phyloP scores from a whole-genome alignment of 225 moss, liverwort and hornwort genomes.

The Physcomitrium patens region DNA sequence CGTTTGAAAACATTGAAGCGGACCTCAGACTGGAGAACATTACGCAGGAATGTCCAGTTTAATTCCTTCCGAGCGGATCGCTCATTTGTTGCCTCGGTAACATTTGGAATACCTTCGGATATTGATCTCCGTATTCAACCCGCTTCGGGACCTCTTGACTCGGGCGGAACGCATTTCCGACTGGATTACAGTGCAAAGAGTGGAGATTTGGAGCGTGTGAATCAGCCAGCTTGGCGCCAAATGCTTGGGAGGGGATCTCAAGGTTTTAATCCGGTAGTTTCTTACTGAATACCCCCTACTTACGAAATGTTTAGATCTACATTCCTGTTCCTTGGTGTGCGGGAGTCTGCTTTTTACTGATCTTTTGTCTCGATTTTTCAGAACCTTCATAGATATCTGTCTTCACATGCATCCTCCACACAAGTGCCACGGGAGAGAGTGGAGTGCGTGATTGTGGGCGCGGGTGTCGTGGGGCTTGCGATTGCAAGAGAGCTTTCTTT shows the following conservation, averaged over 20 bases:
- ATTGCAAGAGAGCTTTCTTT: constrained; percentile 69
- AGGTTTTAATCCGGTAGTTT: constrained; percentile 15
- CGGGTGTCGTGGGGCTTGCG: constrained; percentile 78
- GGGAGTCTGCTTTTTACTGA: background rate
- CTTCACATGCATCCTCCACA: background rate
- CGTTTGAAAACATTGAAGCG: constrained; percentile 2
- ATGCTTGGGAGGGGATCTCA: constrained; percentile 7
- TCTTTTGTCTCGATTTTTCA: constrained; percentile 20
- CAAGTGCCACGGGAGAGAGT: constrained; percentile 58
- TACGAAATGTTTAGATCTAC: background rate
- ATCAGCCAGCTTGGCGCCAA: background rate
- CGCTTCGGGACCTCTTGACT: background rate
- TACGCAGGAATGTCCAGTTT: background rate
- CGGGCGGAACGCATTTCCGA: background rate
- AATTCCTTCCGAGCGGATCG: background rate
- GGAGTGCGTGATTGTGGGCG: constrained; percentile 84
- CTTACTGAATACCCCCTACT: background rate
- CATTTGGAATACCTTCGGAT: background rate
- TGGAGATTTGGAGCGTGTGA: background rate
- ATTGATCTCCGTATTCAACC: background rate
- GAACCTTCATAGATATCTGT: constrained; percentile 16
- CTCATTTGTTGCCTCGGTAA: background rate
- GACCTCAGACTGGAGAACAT: constrained; percentile 5
- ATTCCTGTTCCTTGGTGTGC: constrained; percentile 1
- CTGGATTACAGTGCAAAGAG: background rate